Base-by-base conservation (phyloP, 2,329 filamentous ascomycete genomes). In the Epicoccum nigrum region DNA sequence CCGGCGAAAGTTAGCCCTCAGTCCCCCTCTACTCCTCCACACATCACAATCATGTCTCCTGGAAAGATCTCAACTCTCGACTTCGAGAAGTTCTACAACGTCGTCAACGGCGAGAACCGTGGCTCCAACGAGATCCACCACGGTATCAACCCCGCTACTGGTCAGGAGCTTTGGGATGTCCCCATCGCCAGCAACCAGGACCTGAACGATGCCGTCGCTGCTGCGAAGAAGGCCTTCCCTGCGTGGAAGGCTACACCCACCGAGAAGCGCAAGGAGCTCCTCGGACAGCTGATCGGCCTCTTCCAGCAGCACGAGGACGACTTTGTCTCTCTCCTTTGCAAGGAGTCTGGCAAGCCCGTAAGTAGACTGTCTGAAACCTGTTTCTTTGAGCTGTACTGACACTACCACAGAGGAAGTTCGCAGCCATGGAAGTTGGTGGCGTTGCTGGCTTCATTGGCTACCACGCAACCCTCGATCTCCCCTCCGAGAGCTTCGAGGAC, bases 141-240 rank as follows among this genome's bases (percentile, higher is more conserved):
- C 59, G 74, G 76, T 34, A 70, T 82, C 60, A 83, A 84, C 65
- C 81, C 81, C 0, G 70, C 81, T 3, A 82, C 77, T 7, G 69
- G 75, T 19, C 69, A 80, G 54, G 69, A 77, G 21, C 79, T 81
- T 42, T 76, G 79, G 20, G 75, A 77, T 13, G 81, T 83, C 1
- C 81, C 81, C 0, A 68, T 83, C 30, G 75, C 74, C 4, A 79
- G 75, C 2, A 70, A 70, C 31, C 63, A 76, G 33, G 81, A 84
- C 58, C 69, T 84, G 40, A 76, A 84, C 54, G 70, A 69, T 30
- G 81, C 81, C 11, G 78, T 84, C 12, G 67, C 67, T 4, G 76
- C 77, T 8, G 81, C 77, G 7, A 74, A 76, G 53, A 69, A 68
- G 55, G 81, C 80, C 0, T 79, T 78, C 56, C 74, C 76, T 12